Evolutionary conservation across 2,329 filamentous ascomycete species (phyloP).

Genomic region (Fusarium bulbicola): DNA sequence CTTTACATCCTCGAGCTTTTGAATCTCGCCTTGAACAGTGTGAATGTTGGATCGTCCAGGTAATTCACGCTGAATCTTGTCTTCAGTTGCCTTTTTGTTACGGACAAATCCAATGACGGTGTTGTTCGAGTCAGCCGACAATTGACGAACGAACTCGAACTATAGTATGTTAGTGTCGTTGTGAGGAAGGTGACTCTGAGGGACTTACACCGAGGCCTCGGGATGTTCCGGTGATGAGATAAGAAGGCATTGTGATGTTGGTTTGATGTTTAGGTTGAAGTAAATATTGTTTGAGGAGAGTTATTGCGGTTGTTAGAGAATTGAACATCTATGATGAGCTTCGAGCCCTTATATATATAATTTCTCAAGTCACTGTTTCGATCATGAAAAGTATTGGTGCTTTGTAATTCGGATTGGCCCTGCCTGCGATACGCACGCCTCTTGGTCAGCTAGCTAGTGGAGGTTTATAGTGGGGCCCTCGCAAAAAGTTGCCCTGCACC

Average conservation of each 20-base stretch:
- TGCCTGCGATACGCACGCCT: not conserved
- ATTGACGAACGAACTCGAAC: constrained; percentile 50
- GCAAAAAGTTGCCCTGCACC: constrained; percentile 13
- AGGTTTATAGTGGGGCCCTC: not conserved
- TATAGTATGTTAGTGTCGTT: not conserved
- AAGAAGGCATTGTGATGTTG: constrained; percentile 22
- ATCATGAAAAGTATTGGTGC: not conserved
- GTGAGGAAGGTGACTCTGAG: fast-evolving
- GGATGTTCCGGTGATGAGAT: constrained; percentile 31
- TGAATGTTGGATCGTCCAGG: constrained; percentile 40
- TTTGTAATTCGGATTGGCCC: constrained; percentile 3
- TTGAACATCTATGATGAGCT: fast-evolving
- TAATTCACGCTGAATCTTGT: constrained; percentile 46
- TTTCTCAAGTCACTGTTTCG: not conserved
- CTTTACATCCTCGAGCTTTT: constrained; percentile 8
- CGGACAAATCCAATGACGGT: constrained; percentile 56
- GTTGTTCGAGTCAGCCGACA: constrained; percentile 53
- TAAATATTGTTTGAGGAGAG: fast-evolving
- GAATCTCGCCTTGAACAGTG: constrained; percentile 22
- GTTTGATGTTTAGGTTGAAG: not conserved
- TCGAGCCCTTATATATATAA: not conserved
- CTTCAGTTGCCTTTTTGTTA: constrained; percentile 51
- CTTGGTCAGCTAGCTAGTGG: not conserved
- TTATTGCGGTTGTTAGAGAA: fast-evolving
- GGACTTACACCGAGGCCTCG: constrained; percentile 29